A percentile compares a stretch with the other conserved stretches of the same genome.
phyloP scores from a whole-genome alignment of 2,329 filamentous ascomycete species.

The Fusarium papillatum region DNA sequence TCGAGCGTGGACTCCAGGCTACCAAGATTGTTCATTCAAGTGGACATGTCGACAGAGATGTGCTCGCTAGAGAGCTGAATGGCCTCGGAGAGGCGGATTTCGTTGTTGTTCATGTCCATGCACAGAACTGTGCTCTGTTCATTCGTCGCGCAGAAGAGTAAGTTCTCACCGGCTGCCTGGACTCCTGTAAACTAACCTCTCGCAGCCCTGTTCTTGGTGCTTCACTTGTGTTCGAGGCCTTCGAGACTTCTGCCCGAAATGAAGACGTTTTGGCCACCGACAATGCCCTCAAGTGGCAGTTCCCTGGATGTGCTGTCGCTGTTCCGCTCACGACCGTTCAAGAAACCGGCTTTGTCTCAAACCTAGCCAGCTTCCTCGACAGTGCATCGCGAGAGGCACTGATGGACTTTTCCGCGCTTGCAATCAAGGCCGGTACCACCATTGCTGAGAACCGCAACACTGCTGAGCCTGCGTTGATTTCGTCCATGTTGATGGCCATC shows the following conservation, averaged over 20 bases:
- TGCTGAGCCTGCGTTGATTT: constrained; percentile 68
- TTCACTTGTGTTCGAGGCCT: constrained; percentile 63
- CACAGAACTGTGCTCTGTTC: constrained; percentile 51
- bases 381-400: constrained; percentile 67
- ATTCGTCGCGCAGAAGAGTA: constrained; percentile 45
- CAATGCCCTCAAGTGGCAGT: constrained; percentile 68
- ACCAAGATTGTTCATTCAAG: constrained; percentile 34
- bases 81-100: constrained; percentile 31
- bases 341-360: constrained; percentile 39
- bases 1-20: constrained; percentile 32
- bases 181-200: background rate
- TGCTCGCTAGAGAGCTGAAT: constrained; percentile 32
- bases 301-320: constrained; percentile 67
- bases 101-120: constrained; percentile 31
- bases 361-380: constrained; percentile 67
- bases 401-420: constrained; percentile 64
- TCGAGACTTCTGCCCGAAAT: constrained; percentile 69
- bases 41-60: constrained; percentile 32
- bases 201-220: constrained; percentile 39
- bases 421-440: constrained; percentile 64
- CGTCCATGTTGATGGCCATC: constrained; percentile 71
- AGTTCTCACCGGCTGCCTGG: constrained; percentile 8
- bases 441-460: constrained; percentile 72
- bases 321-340: constrained; percentile 53
- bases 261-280: constrained; percentile 65